phyloP scores from a whole-genome alignment of 1,284 basidiomycete species.

The Ganoderma boninense region DNA sequence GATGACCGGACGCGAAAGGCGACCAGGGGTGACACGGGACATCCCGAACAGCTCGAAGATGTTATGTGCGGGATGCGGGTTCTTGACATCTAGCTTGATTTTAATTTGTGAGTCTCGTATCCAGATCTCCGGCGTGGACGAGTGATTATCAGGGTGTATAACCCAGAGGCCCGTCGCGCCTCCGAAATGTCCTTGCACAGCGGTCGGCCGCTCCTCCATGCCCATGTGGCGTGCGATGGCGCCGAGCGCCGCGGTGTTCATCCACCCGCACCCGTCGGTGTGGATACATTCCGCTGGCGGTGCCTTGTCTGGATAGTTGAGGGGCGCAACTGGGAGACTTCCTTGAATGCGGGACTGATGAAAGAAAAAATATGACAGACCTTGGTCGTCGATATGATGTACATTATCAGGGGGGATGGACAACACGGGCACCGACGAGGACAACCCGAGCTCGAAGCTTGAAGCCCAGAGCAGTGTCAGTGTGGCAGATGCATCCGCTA shows the following conservation, averaged over 20 bases:
- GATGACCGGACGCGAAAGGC: constrained; percentile 62
- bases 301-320: constrained; percentile 39
- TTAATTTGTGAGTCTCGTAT: constrained; percentile 74
- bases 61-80: constrained; percentile 51
- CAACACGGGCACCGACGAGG: constrained; percentile 69
- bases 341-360: not conserved
- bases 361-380: constrained; percentile 43
- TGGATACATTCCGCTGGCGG: constrained; percentile 63
- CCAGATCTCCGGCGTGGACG: constrained; percentile 63
- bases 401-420: constrained; percentile 61
- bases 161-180: constrained; percentile 78
- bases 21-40: constrained; percentile 45
- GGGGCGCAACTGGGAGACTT: constrained; percentile 8
- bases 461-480: too few relatives aligned
- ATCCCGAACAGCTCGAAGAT: constrained; percentile 56
- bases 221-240: constrained; percentile 53
- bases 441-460: constrained; percentile 69
- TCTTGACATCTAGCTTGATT: constrained; percentile 49
- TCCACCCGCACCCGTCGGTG: constrained; percentile 79
- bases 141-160: constrained; percentile 60
- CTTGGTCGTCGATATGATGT: constrained; percentile 52
- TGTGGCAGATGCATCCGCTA: too few relatives aligned
- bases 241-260: constrained; percentile 65
- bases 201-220: constrained; percentile 56
- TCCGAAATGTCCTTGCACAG: constrained; percentile 71